Conservation (phyloP, 768 basidiomycete species). For the Suillus fuscotomentosus region DNA sequence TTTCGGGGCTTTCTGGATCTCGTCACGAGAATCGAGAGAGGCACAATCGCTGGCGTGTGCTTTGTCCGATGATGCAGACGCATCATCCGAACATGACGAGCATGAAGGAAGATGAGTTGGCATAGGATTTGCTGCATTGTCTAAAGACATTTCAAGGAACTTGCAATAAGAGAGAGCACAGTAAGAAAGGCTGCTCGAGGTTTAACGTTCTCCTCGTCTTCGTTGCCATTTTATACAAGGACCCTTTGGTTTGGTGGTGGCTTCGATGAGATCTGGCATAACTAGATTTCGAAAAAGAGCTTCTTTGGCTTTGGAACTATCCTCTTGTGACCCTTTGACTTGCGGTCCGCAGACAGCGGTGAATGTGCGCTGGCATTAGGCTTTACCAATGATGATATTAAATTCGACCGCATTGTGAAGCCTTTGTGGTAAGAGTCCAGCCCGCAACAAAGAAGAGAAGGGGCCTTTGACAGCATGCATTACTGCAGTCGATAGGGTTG, state of each 20-base stretch:
- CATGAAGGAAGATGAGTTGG: slow-evolving; percentile 6
- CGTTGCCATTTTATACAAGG: slow-evolving; percentile 25
- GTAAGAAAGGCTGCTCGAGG: slow-evolving; percentile 5
- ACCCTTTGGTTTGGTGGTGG: slow-evolving; percentile 14
- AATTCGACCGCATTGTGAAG: slow-evolving; percentile 22
- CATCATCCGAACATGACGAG: slow-evolving; percentile 17
- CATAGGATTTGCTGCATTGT: neutral
- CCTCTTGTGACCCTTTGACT: slow-evolving; percentile 16
- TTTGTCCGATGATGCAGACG: slow-evolving; percentile 14
- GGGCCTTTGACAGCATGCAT: slow-evolving; percentile 8
- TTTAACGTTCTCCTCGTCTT: slow-evolving; percentile 6
- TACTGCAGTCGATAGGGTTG: slow-evolving; percentile 12
- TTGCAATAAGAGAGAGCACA: neutral
- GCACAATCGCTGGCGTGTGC: slow-evolving; percentile 20
- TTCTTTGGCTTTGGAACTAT: slow-evolving; percentile 14
- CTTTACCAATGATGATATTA: slow-evolving; percentile 25
- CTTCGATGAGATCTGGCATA: slow-evolving; percentile 18
- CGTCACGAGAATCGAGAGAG: slow-evolving; percentile 19
- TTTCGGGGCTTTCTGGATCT: slow-evolving; percentile 11
- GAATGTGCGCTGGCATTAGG: slow-evolving; percentile 18
- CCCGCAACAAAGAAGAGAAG: slow-evolving; percentile 27
- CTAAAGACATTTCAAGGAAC: neutral
- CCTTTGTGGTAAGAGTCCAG: slow-evolving; percentile 23
- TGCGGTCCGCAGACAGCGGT: slow-evolving; percentile 13
- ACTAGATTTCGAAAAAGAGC: slow-evolving; percentile 5